A percentile compares a stretch with the other conserved stretches of the same genome.
Evolutionary conservation across 2,329 filamentous ascomycete species (phyloP).

Genomic region (Diaporthe citrichinensis): DNA sequence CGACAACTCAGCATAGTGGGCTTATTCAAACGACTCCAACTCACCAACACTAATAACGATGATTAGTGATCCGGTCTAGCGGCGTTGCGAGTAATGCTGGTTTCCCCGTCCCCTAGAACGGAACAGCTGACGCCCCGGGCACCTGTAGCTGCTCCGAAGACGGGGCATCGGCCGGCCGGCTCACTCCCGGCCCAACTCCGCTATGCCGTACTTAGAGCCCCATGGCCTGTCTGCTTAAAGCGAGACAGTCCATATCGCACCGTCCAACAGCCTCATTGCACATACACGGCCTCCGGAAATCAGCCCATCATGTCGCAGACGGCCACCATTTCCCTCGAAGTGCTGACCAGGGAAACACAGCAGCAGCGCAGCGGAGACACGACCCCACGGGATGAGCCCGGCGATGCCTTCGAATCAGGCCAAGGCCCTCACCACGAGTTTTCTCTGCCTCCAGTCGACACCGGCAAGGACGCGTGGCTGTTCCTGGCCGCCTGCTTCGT

Average conservation of each 20-base stretch:
- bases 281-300: neutral
- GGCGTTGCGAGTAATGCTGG: neutral
- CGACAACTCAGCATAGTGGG: neutral
- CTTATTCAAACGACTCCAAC: too few species aligned
- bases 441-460: conserved; percentile 52
- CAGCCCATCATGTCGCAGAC: neutral
- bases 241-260: neutral
- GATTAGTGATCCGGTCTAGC: neutral
- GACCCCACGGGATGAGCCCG: neutral
- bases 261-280: neutral
- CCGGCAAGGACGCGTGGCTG: conserved; percentile 55
- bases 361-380: neutral
- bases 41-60: neutral
- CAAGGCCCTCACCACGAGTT: neutral
- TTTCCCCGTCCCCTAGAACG: neutral
- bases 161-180: neutral
- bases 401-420: neutral
- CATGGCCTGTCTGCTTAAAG: neutral
- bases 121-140: neutral
- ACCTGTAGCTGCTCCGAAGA: neutral
- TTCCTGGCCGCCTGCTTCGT: conserved; percentile 64
- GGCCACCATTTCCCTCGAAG: neutral
- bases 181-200: neutral
- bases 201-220: too few species aligned
- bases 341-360: neutral